phyloP scores from a whole-genome alignment of 352 stramenopile species.

The Pythium guiyangense region DNA sequence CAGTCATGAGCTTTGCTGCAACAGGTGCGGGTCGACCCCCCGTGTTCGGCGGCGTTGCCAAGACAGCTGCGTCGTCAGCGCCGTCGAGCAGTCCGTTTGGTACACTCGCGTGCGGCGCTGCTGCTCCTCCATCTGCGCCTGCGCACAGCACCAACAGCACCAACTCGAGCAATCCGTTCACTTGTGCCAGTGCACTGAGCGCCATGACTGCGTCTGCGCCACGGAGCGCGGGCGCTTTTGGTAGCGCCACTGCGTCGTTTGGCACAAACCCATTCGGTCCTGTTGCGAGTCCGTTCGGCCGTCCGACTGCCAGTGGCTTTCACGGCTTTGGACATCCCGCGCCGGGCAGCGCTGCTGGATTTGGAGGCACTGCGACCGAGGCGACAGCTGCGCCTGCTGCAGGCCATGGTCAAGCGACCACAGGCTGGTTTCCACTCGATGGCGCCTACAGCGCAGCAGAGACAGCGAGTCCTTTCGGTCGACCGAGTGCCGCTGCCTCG shows the following conservation, averaged over 20 bases:
- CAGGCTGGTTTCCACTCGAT: conserved; percentile 6
- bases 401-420: not conserved
- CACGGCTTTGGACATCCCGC: no score
- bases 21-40: not conserved
- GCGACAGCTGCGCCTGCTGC: not conserved
- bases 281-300: no score
- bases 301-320: not conserved
- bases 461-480: conserved; percentile 8
- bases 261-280: conserved; percentile 1
- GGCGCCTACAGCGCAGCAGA: not conserved
- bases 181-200: not conserved
- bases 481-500: not conserved
- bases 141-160: not conserved
- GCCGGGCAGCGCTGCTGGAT: no score
- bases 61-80: not conserved
- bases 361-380: no score
- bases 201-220: not conserved
- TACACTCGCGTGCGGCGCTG: not conserved
- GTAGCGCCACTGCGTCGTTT: not conserved
- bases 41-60: conserved; percentile 1
- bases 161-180: not conserved
- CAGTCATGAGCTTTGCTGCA: not conserved
- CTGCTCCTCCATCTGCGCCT: not conserved
- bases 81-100: conserved; percentile 10
- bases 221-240: no score